A percentile compares a stretch with the other conserved stretches of the same genome.
Evolutionary conservation across 139 green algal species (phyloP).

Genomic region (Marvania coccoides): DNA sequence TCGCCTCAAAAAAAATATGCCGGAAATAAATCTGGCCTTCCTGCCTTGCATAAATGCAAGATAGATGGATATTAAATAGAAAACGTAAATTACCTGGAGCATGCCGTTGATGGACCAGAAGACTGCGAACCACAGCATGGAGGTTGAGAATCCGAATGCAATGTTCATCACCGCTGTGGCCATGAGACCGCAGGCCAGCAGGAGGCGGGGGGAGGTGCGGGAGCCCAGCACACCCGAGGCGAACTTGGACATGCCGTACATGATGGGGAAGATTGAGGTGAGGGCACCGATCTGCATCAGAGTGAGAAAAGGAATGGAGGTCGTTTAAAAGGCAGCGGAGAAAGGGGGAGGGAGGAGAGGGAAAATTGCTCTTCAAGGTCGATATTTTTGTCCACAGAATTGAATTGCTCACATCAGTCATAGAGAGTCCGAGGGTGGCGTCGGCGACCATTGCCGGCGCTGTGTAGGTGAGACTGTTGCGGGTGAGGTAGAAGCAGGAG

Average conservation of each 20-base stretch:
- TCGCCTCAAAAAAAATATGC: not conserved
- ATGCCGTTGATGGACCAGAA: slow-evolving; percentile 86
- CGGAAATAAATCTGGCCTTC: not conserved
- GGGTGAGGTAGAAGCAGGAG: slow-evolving; percentile 88
- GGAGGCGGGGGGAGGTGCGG: slow-evolving; percentile 62
- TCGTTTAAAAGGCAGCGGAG: not conserved
- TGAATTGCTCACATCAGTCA: slow-evolving; percentile 40
- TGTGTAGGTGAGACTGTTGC: slow-evolving; percentile 89
- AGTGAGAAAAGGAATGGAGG: not conserved
- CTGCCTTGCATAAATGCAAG: not conserved
- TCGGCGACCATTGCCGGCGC: slow-evolving; percentile 88
- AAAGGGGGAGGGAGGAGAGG: not conserved
- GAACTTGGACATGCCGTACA: slow-evolving; percentile 83
- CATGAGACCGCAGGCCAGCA: slow-evolving; percentile 83
- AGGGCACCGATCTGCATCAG: slow-evolving; percentile 70
- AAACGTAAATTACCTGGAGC: slow-evolving; percentile 65
- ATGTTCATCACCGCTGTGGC: slow-evolving; percentile 84
- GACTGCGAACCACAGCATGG: slow-evolving; percentile 74
- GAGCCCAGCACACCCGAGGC: slow-evolving; percentile 81
- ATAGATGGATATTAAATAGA: not conserved
- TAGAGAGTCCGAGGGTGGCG: slow-evolving; percentile 65
- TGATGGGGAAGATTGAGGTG: slow-evolving; percentile 90
- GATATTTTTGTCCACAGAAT: not conserved
- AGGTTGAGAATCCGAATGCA: slow-evolving; percentile 75
- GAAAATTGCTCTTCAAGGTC: not conserved